These are phyloP conservation scores for Lavandula angustifolia DNA, from an alignment of 257 asterid species.

Conservation along the genomic window DNA sequence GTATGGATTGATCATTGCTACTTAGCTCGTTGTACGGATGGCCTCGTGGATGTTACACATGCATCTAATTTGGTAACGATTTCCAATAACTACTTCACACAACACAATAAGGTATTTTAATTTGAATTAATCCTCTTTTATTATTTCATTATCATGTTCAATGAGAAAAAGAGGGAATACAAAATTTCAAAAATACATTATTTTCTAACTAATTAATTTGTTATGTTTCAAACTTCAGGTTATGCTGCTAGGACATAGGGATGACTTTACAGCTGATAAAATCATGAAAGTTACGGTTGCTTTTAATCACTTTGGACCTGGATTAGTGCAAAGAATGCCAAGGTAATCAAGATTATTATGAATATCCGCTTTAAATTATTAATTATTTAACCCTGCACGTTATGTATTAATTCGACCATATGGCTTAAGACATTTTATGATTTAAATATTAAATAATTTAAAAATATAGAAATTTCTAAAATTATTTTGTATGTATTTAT, in stretches of 20 bases:
- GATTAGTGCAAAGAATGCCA: constrained; percentile 68
- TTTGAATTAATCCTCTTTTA: background rate
- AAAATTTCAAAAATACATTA: too few species aligned
- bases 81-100: constrained; percentile 64
- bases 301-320: constrained; percentile 72
- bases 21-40: constrained; percentile 59
- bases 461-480: too few species aligned
- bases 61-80: constrained; percentile 58
- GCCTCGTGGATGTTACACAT: constrained; percentile 59
- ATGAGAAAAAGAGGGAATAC: too few species aligned
- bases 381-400: too few species aligned
- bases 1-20: constrained; percentile 73
- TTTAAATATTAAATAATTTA: too few species aligned
- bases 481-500: too few species aligned
- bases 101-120: constrained; percentile 58
- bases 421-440: too few species aligned
- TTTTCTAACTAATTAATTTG: too few species aligned
- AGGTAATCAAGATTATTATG: constrained; percentile 39
- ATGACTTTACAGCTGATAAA: constrained; percentile 51
- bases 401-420: too few species aligned
- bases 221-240: constrained; percentile 36
- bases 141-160: too few species aligned
- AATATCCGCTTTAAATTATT: too few species aligned
- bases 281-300: constrained; percentile 66
- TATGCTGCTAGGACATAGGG: constrained; percentile 71